Conservation (phyloP, 2,329 filamentous ascomycete genomes). For the Metarhizium humberi region DNA sequence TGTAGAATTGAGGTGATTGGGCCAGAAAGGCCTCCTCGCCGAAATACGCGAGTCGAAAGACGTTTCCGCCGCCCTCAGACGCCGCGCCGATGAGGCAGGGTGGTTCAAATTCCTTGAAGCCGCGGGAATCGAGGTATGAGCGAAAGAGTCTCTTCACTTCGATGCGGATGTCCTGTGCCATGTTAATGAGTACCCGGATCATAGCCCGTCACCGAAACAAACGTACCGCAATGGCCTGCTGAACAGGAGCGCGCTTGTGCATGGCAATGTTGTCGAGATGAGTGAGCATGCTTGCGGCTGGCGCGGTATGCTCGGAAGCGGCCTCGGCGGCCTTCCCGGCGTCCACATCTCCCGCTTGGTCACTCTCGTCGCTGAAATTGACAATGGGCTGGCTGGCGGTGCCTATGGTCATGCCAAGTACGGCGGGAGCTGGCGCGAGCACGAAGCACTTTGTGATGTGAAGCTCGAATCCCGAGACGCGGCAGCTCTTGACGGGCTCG, state of each 20-base stretch:
- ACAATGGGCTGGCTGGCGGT: constrained; percentile 45
- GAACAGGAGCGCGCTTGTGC: constrained; percentile 84
- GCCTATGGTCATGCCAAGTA: constrained; percentile 48
- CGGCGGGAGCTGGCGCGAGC: constrained; percentile 52
- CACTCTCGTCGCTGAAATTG: constrained; percentile 47
- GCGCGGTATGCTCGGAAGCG: constrained; percentile 34
- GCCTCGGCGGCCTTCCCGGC: neutral
- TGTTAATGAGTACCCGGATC: neutral
- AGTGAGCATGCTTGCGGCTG: constrained; percentile 72
- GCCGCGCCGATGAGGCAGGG: constrained; percentile 84
- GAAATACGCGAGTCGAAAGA: constrained; percentile 88
- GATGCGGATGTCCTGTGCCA: constrained; percentile 26
- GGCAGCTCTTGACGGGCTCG: constrained; percentile 82
- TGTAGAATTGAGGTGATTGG: constrained; percentile 78
- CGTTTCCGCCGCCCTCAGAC: constrained; percentile 86
- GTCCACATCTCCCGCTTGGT: neutral
- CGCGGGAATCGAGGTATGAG: constrained; percentile 65
- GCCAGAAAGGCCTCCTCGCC: constrained; percentile 72
- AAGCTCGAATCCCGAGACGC: constrained; percentile 71
- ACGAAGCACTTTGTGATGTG: constrained; percentile 82
- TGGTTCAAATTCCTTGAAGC: constrained; percentile 79
- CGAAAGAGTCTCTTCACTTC: constrained; percentile 59
- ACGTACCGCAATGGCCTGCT: constrained; percentile 63
- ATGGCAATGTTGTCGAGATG: constrained; percentile 87
- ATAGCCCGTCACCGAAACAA: neutral